A percentile compares a stretch with the other conserved stretches of the same genome.
phyloP scores from a whole-genome alignment of 805 yeast genomes.

The Saccharomycodes ludwigii region DNA sequence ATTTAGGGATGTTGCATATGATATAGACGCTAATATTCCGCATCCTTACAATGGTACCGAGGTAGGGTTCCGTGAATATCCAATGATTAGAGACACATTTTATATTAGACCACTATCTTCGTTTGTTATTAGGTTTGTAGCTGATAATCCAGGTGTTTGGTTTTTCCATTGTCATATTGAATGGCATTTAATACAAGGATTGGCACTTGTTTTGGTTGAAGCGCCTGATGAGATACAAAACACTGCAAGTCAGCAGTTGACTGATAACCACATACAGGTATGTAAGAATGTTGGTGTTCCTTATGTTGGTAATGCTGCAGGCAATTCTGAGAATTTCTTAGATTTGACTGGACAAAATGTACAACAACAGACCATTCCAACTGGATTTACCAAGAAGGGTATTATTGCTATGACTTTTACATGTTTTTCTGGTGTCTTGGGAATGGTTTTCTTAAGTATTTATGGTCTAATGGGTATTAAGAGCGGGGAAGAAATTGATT shows the following conservation, averaged over 20 bases:
- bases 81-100: constrained; percentile 75
- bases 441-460: constrained; percentile 60
- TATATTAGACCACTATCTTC: constrained; percentile 76
- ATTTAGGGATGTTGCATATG: constrained; percentile 52
- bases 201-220: constrained; percentile 70
- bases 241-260: constrained; percentile 39
- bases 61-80: constrained; percentile 51
- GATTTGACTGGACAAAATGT: constrained; percentile 66
- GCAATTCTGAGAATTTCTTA: constrained; percentile 45
- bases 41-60: constrained; percentile 39
- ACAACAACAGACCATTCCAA: constrained; percentile 57
- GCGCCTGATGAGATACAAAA: constrained; percentile 64
- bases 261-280: constrained; percentile 44
- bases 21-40: constrained; percentile 40
- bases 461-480: constrained; percentile 83
- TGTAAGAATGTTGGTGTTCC: constrained; percentile 49
- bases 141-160: constrained; percentile 98
- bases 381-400: constrained; percentile 91
- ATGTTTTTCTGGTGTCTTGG: constrained; percentile 71
- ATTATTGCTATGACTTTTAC: constrained; percentile 90
- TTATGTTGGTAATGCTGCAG: constrained; percentile 81
- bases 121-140: constrained; percentile 75
- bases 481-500: constrained; percentile 48
- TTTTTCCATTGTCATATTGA: constrained; percentile 97
- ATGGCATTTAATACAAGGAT: constrained; percentile 96